phyloP scores from a whole-genome alignment of 2,329 filamentous ascomycete genomes.

The Cytospora paraplurivora region DNA sequence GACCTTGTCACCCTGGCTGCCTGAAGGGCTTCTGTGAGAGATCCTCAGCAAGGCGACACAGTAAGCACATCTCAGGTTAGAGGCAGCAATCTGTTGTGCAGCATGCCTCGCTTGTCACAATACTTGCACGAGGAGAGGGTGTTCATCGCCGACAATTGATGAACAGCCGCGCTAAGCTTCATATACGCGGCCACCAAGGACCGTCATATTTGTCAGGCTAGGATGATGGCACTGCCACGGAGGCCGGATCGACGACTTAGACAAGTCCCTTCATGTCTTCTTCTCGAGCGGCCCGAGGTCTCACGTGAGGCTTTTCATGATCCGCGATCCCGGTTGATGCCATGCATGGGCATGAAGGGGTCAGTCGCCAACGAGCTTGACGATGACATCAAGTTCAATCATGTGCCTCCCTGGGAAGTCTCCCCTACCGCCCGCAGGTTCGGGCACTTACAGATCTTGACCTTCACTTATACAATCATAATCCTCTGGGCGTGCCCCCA shows the following conservation, averaged over 20 bases:
- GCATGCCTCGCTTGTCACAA: neutral
- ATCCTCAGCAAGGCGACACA: neutral
- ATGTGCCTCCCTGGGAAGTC: neutral
- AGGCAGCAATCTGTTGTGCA: neutral
- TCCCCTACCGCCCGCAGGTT: neutral
- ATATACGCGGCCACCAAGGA: slow-evolving; percentile 3
- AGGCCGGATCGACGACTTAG: neutral
- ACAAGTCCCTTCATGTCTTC: neutral
- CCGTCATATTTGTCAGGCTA: slow-evolving; percentile 17
- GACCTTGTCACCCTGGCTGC: neutral
- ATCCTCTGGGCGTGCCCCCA: rapidly evolving
- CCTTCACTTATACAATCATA: neutral
- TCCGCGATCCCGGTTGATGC: neutral
- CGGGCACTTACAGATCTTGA: neutral
- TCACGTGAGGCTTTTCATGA: neutral
- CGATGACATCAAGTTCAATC: neutral
- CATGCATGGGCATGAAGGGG: neutral
- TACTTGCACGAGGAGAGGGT: neutral
- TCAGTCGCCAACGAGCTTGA: neutral
- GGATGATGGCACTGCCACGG: slow-evolving; percentile 16
- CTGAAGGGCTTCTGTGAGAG: neutral
- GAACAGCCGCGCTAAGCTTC: slow-evolving; percentile 25
- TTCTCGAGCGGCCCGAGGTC: slow-evolving; percentile 7
- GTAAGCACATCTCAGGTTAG: slow-evolving; percentile 2
- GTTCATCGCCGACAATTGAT: neutral